A percentile compares a stretch with the other conserved stretches of the same genome.
phyloP scores from a whole-genome alignment of 768 basidiomycete genomes.

The Termitomyces sp. region DNA sequence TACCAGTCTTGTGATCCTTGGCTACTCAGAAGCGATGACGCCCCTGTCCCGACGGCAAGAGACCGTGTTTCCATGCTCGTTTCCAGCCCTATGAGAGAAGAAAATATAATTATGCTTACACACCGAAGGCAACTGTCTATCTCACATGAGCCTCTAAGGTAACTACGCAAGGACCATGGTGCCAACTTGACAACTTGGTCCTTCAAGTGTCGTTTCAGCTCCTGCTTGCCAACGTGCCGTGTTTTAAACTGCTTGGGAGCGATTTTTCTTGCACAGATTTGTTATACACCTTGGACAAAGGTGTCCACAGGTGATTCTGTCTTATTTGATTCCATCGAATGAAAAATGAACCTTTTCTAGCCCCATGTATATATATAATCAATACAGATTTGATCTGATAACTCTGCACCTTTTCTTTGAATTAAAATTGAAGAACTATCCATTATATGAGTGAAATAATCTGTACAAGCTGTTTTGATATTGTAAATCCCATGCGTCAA shows the following conservation, averaged over 20 bases:
- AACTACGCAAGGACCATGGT: conserved; percentile 94
- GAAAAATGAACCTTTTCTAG: conserved; percentile 16
- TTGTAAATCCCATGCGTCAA: no score
- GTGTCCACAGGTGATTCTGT: no score
- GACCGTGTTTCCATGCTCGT: conserved; percentile 9
- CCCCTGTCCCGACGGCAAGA: conserved; percentile 8
- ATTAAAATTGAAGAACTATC: no score
- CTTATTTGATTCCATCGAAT: no score
- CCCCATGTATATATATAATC: no score
- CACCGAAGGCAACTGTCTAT: conserved; percentile 3
- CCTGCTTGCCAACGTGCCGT: conserved; percentile 95
- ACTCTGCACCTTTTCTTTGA: no score
- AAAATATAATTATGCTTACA: conserved; percentile 14
- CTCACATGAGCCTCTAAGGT: conserved; percentile 35
- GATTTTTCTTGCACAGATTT: conserved; percentile 98
- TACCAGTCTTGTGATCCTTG: conserved; percentile 29
- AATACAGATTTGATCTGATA: no score
- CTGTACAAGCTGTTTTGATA: no score
- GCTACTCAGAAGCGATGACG: background rate
- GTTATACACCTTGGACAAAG: conserved; percentile 91
- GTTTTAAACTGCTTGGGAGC: conserved; percentile 91
- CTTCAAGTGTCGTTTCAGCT: conserved; percentile 96
- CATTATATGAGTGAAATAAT: no score
- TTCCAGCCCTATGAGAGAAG: conserved; percentile 1
- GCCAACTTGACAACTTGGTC: conserved; percentile 98